phyloP scores from a whole-genome alignment of 2,329 filamentous ascomycete species.

The Didymella lethalis region DNA sequence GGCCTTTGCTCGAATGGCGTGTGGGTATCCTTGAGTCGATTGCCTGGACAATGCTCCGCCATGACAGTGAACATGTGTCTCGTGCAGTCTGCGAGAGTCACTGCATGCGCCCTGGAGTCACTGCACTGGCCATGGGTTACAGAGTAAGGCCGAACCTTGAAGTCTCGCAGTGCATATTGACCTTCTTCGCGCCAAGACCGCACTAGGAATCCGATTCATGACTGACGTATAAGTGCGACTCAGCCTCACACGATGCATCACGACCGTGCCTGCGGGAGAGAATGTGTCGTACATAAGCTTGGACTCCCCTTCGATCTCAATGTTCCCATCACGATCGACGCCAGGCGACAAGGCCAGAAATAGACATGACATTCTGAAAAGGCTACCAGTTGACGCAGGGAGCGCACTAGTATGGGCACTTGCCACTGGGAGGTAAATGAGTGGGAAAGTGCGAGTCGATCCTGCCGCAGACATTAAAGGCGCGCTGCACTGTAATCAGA shows the following conservation, averaged over 20 bases:
- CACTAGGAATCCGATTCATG: slow-evolving; percentile 4
- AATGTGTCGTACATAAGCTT: slow-evolving; percentile 4
- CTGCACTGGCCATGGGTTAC: neutral
- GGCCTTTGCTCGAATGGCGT: neutral
- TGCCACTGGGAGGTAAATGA: too few relatives aligned
- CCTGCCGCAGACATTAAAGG: too few relatives aligned
- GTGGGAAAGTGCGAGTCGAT: too few relatives aligned
- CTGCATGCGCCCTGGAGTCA: neutral
- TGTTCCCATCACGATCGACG: slow-evolving; percentile 11
- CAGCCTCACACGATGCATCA: neutral
- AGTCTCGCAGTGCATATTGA: slow-evolving; percentile 2
- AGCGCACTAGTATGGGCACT: too few relatives aligned
- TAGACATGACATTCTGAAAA: neutral
- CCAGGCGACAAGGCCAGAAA: neutral
- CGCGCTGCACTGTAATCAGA: too few relatives aligned
- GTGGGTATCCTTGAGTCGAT: neutral
- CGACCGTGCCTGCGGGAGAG: slow-evolving; percentile 1
- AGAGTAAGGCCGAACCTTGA: neutral
- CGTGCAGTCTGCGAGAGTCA: neutral
- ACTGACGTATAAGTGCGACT: neutral
- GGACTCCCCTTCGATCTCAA: neutral
- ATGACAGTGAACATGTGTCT: neutral
- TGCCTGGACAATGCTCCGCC: neutral
- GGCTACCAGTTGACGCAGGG: too few relatives aligned
- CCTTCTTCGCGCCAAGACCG: neutral